Conservation (phyloP, 768 basidiomycete genomes). For the Russula ochroleuca region DNA sequence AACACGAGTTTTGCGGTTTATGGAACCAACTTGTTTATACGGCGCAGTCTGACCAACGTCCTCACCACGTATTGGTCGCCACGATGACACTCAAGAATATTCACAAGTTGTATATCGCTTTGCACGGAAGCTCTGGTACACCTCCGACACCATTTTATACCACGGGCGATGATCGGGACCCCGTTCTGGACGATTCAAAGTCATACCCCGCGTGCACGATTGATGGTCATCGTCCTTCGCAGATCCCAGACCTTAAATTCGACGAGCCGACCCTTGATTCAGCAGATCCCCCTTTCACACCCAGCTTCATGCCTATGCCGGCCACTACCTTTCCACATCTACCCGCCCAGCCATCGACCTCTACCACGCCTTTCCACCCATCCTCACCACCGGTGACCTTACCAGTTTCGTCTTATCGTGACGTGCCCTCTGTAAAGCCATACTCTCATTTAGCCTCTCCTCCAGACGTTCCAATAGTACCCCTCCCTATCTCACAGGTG, state of each 20-base stretch:
- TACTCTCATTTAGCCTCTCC: no score
- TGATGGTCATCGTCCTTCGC: not conserved
- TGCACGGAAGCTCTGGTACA: not conserved
- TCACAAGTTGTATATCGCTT: not conserved
- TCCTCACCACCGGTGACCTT: no score
- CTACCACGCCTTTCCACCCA: no score
- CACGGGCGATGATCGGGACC: not conserved
- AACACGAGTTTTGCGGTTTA: not conserved
- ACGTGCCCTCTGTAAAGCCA: no score
- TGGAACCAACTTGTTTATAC: not conserved
- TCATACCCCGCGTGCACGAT: not conserved
- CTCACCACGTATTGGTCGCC: not conserved
- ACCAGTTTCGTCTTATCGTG: no score
- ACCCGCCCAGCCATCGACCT: no score
- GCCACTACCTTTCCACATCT: no score
- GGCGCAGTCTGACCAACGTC: not conserved
- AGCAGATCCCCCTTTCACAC: no score
- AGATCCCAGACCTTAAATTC: not conserved
- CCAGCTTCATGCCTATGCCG: no score
- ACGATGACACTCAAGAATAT: constrained; percentile 1
- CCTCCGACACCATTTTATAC: not conserved
- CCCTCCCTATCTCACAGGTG: no score
- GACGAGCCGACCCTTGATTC: no score
- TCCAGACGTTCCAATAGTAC: no score
- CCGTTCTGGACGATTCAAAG: not conserved